Evolutionary conservation across 2,329 filamentous ascomycete genomes (phyloP).

Genomic region (Sarocladium oryzae): DNA sequence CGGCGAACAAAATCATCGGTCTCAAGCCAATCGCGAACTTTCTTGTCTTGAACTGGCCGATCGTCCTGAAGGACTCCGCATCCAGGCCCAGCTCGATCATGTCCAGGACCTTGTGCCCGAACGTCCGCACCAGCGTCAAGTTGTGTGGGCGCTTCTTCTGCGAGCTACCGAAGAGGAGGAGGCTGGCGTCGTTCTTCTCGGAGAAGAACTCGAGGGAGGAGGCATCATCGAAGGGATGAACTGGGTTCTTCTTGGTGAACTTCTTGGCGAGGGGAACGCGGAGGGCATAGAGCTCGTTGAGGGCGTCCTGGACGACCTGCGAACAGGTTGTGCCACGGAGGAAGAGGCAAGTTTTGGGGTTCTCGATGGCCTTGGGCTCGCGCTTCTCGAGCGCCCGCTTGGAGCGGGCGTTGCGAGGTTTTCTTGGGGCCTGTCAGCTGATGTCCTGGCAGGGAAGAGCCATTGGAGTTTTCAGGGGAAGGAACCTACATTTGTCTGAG

Average conservation of each 20-base stretch:
- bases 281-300: slow-evolving; percentile 78
- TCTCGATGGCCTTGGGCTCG: slow-evolving; percentile 82
- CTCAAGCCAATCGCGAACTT: slow-evolving; percentile 76
- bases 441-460: neutral
- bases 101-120: slow-evolving; percentile 81
- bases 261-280: slow-evolving; percentile 80
- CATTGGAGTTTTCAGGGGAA: neutral
- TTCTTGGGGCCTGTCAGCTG: slow-evolving; percentile 30
- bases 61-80: slow-evolving; percentile 60
- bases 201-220: slow-evolving; percentile 89
- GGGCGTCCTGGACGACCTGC: slow-evolving; percentile 72
- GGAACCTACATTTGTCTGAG: slow-evolving; percentile 41
- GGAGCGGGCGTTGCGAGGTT: slow-evolving; percentile 70
- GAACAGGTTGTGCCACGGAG: slow-evolving; percentile 83
- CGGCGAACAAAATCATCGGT: slow-evolving; percentile 87
- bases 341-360: slow-evolving; percentile 84
- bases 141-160: slow-evolving; percentile 95
- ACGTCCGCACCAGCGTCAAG: slow-evolving; percentile 75
- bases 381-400: slow-evolving; percentile 93
- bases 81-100: slow-evolving; percentile 90
- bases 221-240: slow-evolving; percentile 90
- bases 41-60: slow-evolving; percentile 69
- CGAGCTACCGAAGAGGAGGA: slow-evolving; percentile 77
- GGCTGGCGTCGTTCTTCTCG: slow-evolving; percentile 87
- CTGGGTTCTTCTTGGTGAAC: slow-evolving; percentile 94